phyloP scores from a whole-genome alignment of 305 asterid genomes.

The Solanum hybrid region DNA sequence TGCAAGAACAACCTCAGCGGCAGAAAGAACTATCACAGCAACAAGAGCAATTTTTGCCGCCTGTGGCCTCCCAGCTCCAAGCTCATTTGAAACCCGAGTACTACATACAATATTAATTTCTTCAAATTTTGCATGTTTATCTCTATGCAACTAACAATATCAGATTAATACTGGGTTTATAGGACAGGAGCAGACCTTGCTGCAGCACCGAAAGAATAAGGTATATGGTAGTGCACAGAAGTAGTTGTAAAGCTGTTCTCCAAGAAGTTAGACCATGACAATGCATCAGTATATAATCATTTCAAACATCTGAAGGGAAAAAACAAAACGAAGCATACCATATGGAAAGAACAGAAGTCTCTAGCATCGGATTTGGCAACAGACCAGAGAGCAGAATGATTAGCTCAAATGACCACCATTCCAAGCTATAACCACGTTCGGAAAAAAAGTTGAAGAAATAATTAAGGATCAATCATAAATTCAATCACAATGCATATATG shows the following conservation, averaged over 20 bases:
- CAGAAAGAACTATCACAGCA: slow-evolving; percentile 29
- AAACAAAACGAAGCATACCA: slow-evolving; percentile 20
- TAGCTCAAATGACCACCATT: slow-evolving; percentile 58
- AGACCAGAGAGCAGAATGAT: slow-evolving; percentile 42
- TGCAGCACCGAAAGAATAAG: slow-evolving; percentile 49
- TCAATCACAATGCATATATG: background rate
- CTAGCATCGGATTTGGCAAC: slow-evolving; percentile 45
- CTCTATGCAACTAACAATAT: background rate
- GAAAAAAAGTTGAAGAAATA: background rate
- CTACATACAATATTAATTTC: slow-evolving; percentile 9
- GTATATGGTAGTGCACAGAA: slow-evolving; percentile 40
- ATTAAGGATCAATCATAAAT: background rate
- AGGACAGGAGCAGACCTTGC: slow-evolving; percentile 33
- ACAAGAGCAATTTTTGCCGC: slow-evolving; percentile 25
- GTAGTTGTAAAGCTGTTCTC: slow-evolving; percentile 33
- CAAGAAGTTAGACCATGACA: background rate
- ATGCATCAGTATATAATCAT: background rate
- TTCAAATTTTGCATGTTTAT: background rate
- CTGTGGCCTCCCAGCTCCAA: slow-evolving; percentile 52
- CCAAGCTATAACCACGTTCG: slow-evolving; percentile 10
- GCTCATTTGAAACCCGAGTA: slow-evolving; percentile 42
- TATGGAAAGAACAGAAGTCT: slow-evolving; percentile 46
- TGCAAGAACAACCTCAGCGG: slow-evolving; percentile 26
- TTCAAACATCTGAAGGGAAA: background rate
- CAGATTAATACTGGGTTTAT: background rate